phyloP scores from a whole-genome alignment of 352 stramenopile species.

The Phytophthora podocarpi region DNA sequence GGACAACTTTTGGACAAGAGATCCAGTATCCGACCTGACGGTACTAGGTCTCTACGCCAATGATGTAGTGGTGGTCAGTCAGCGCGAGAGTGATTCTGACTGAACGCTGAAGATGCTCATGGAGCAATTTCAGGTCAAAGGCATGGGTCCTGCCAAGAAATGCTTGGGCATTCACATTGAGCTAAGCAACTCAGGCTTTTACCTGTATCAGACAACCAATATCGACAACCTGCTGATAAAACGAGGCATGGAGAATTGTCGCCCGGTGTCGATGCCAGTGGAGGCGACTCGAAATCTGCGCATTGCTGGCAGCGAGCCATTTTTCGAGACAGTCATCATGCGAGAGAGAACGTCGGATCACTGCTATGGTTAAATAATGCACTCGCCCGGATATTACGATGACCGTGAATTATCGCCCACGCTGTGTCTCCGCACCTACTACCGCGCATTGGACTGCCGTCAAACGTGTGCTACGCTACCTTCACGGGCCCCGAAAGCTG shows the following conservation, averaged over 20 bases:
- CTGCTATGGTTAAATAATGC: neutral
- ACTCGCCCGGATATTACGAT: conserved; percentile 3
- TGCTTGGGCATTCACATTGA: conserved; percentile 3
- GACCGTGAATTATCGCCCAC: conserved; percentile 3
- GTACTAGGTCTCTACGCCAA: conserved; percentile 8
- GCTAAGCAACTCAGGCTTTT: neutral
- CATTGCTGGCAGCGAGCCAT: neutral
- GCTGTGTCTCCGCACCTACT: too few relatives aligned
- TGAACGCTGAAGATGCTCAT: neutral
- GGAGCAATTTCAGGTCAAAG: conserved; percentile 1
- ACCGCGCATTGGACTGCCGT: too few relatives aligned
- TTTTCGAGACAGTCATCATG: neutral
- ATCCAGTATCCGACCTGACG: too few relatives aligned
- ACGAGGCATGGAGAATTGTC: neutral
- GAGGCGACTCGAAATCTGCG: neutral
- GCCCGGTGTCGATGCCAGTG: neutral
- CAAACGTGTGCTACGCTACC: too few relatives aligned
- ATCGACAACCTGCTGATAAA: neutral
- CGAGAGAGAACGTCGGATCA: neutral
- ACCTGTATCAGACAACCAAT: neutral
- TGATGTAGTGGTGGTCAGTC: conserved; percentile 2
- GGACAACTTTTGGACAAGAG: too few relatives aligned
- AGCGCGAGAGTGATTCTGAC: neutral
- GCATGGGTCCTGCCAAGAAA: neutral
- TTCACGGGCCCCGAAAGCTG: too few relatives aligned